A percentile compares a stretch with the other conserved stretches of the same genome.
Evolutionary conservation across 768 basidiomycete genomes (phyloP).

Genomic region (Hericium coralloides): DNA sequence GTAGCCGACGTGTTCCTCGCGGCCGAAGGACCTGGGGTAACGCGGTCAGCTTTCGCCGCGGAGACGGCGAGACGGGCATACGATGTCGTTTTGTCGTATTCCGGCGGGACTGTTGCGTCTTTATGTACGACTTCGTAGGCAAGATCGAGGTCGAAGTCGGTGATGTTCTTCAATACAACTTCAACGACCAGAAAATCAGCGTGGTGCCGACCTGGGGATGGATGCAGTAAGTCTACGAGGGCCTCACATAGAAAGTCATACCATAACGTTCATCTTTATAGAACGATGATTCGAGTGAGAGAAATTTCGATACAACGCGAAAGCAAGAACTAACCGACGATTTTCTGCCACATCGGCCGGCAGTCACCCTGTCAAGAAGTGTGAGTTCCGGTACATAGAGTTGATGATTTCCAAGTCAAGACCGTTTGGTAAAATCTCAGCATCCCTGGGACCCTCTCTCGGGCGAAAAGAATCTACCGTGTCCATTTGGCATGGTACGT

Average conservation of each 20-base stretch:
- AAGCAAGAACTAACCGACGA: constrained; percentile 36
- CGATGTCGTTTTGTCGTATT: constrained; percentile 42
- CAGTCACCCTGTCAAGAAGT: constrained; percentile 47
- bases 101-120: constrained; percentile 57
- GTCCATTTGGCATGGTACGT: constrained; percentile 75
- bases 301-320: not conserved
- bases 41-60: not conserved
- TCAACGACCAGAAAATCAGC: constrained; percentile 73
- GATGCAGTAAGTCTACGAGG: no score
- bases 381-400: not conserved
- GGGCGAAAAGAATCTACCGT: constrained; percentile 68
- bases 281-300: not conserved
- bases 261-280: constrained; percentile 84
- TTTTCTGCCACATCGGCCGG: constrained; percentile 89
- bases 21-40: constrained; percentile 52
- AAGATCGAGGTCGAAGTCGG: constrained; percentile 49
- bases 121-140: no score
- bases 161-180: constrained; percentile 57
- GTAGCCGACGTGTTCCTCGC: constrained; percentile 71
- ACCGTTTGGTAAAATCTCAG: constrained; percentile 61
- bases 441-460: constrained; percentile 70
- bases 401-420: constrained; percentile 15
- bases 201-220: constrained; percentile 66
- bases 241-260: constrained; percentile 12
- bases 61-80: constrained; percentile 20